A percentile compares a stretch with the other conserved stretches of the same genome.
phyloP scores from a whole-genome alignment of 106 monocot genomes.

The Acorus calamus region DNA sequence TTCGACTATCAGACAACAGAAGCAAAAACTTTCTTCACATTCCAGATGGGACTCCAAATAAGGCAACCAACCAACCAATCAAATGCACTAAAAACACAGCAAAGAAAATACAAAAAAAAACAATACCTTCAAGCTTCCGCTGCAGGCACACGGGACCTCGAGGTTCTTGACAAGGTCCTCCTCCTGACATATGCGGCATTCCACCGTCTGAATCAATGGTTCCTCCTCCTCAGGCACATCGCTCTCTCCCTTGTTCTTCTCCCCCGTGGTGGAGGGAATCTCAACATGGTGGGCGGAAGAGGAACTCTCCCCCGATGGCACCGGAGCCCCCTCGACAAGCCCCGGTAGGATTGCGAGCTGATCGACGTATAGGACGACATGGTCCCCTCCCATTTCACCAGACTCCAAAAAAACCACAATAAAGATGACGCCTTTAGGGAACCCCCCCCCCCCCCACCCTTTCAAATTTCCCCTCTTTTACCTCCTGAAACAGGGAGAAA shows the following conservation, averaged over 20 bases:
- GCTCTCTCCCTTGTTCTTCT: slow-evolving; percentile 4
- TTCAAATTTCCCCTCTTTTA: too few relatives aligned
- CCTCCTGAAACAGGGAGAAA: too few relatives aligned
- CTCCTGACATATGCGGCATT: slow-evolving; percentile 95
- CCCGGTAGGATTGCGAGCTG: not conserved
- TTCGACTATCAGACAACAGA: too few relatives aligned
- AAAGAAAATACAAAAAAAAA: too few relatives aligned
- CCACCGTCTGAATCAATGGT: slow-evolving; percentile 57
- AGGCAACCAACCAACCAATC: too few relatives aligned
- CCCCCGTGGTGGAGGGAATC: not conserved
- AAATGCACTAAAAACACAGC: too few relatives aligned
- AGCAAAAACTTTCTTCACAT: too few relatives aligned
- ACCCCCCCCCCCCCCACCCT: too few relatives aligned
- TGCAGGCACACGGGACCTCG: slow-evolving; percentile 81
- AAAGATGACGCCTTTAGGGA: too few relatives aligned
- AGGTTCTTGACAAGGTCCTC: slow-evolving; percentile 75
- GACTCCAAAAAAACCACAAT: too few relatives aligned
- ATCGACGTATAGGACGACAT: slow-evolving; percentile 17
- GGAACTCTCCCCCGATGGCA: not conserved
- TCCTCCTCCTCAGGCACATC: slow-evolving; percentile 41
- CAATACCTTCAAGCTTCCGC: slow-evolving; percentile 83
- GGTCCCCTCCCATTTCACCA: not conserved
- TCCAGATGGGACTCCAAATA: too few relatives aligned
- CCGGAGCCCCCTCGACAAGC: not conserved
- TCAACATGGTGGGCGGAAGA: not conserved